Percentiles rank a stretch among this genome's conserved stretches.
Conservation (phyloP, 257 asterid genomes). For the Prunella vulgaris region DNA sequence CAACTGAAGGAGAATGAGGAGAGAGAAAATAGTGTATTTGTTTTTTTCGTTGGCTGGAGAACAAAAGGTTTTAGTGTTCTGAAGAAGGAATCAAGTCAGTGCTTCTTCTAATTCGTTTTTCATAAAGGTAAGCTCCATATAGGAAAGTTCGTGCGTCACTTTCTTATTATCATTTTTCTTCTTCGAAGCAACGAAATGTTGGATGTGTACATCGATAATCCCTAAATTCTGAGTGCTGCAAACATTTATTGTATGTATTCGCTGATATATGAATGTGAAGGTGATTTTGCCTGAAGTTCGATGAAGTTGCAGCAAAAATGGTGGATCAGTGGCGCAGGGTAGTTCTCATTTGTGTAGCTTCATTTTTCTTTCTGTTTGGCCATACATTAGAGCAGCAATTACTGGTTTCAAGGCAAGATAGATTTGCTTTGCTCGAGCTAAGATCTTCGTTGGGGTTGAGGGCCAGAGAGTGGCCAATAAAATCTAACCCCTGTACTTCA, state of each 20-base stretch:
- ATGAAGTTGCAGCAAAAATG: constrained; percentile 68
- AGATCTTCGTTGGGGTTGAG: constrained; percentile 96
- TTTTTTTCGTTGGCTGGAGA: neutral
- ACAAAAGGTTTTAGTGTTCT: constrained; percentile 3
- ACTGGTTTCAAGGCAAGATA: constrained; percentile 42
- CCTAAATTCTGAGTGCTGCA: constrained; percentile 15
- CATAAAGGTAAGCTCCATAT: constrained; percentile 29
- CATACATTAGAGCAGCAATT: constrained; percentile 50
- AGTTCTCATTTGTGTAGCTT: constrained; percentile 31
- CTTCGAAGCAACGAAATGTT: constrained; percentile 16
- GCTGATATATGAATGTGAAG: constrained; percentile 25
- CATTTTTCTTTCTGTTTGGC: constrained; percentile 40
- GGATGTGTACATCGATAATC: constrained; percentile 32
- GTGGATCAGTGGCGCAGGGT: constrained; percentile 47
- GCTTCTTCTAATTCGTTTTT: constrained; percentile 30
- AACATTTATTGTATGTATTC: constrained; percentile 7
- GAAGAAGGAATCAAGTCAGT: constrained; percentile 29
- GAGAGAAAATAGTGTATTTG: neutral
- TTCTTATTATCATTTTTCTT: neutral
- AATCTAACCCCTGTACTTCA: constrained; percentile 62
- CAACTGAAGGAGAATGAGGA: constrained; percentile 33
- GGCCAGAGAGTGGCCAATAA: constrained; percentile 83
- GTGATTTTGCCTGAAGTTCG: constrained; percentile 39
- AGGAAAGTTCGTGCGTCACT: neutral
- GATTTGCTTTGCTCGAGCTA: constrained; percentile 60